Evolutionary conservation across 345 rosid species (phyloP).

Genomic region (Populus nigra): DNA sequence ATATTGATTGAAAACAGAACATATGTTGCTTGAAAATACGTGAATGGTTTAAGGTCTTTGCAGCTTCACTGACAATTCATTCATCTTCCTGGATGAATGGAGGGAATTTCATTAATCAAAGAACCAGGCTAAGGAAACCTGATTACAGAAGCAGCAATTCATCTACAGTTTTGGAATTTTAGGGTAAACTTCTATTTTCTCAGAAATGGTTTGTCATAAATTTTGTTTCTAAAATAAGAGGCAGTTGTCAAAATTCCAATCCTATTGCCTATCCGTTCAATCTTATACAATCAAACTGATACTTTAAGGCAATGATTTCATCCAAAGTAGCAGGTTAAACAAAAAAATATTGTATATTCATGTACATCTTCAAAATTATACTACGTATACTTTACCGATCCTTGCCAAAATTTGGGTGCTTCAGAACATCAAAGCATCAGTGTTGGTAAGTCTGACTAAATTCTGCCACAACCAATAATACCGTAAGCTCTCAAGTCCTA

Average conservation of each 20-base stretch:
- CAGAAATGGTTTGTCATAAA: background rate
- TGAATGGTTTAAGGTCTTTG: background rate
- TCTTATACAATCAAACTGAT: background rate
- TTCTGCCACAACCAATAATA: background rate
- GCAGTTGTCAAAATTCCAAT: background rate
- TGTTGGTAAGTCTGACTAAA: background rate
- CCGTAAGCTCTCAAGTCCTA: background rate
- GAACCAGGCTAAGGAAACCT: background rate
- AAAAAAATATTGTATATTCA: background rate
- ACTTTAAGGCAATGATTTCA: background rate
- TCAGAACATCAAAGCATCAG: background rate
- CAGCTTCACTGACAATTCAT: background rate
- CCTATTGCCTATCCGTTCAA: background rate
- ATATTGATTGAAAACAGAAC: too few relatives aligned
- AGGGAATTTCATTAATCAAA: background rate
- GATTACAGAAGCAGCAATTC: background rate
- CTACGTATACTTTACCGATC: background rate
- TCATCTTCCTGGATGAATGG: background rate
- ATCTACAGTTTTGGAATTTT: background rate
- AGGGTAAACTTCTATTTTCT: background rate
- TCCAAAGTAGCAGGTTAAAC: background rate
- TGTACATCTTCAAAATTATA: background rate
- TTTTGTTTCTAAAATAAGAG: background rate
- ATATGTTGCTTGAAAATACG: background rate
- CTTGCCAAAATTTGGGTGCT: background rate